These are phyloP conservation scores for Rubia yunnanensis DNA, from an alignment of 257 asterid species.

Conservation along the genomic window DNA sequence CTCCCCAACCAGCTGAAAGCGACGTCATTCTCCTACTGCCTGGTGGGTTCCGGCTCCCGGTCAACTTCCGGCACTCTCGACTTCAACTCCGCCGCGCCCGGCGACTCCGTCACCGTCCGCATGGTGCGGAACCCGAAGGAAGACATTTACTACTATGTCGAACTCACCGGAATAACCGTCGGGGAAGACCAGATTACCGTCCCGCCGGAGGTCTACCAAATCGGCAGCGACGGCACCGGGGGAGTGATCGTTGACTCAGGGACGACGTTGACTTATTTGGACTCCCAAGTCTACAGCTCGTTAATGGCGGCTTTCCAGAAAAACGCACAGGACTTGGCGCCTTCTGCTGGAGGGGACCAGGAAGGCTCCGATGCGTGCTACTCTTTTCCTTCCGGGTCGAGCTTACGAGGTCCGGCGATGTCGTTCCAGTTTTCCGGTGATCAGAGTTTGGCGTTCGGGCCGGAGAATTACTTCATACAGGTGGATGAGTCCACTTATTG, in stretches of 20 bases:
- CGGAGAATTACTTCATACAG: not conserved
- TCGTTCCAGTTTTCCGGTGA: not conserved
- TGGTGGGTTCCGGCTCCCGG: not conserved
- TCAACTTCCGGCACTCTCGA: not conserved
- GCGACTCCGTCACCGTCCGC: too few relatives aligned
- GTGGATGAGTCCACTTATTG: not conserved
- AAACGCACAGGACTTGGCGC: not conserved
- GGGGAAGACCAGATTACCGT: not conserved
- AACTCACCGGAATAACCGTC: slow-evolving; percentile 9
- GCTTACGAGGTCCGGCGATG: not conserved
- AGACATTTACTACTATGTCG: not conserved
- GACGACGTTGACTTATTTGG: slow-evolving; percentile 4
- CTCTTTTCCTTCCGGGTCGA: not conserved
- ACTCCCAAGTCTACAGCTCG: not conserved
- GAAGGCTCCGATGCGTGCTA: not conserved
- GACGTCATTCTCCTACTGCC: not conserved
- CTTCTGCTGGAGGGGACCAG: not conserved
- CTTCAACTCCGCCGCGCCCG: too few relatives aligned
- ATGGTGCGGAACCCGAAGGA: too few relatives aligned
- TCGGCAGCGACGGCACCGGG: slow-evolving; percentile 3
- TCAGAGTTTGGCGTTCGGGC: not conserved
- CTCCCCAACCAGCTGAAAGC: not conserved
- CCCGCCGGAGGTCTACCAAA: not conserved
- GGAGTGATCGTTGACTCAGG: slow-evolving; percentile 19
- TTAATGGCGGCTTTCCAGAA: slow-evolving; percentile 5